Conservation (phyloP, 2,329 filamentous ascomycete genomes). For the Colletotrichum abscissum region DNA sequence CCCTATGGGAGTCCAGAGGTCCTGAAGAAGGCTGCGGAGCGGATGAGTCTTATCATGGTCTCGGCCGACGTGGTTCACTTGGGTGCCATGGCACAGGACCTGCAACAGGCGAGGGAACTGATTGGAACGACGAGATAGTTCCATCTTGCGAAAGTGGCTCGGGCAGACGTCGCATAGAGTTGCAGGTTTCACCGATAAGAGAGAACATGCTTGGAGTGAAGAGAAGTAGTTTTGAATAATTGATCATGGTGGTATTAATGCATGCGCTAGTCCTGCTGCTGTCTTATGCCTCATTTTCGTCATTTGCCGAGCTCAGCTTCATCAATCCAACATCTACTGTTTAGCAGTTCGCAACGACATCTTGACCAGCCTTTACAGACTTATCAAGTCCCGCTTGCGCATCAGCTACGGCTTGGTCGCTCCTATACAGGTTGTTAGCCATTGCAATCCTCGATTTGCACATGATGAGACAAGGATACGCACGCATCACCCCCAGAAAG, state of each 20-base stretch:
- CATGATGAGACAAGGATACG: background rate
- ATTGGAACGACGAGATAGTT: background rate
- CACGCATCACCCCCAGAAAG: background rate
- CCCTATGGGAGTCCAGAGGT: constrained; percentile 40
- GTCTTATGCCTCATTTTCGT: background rate
- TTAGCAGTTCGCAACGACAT: background rate
- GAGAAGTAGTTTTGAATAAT: background rate
- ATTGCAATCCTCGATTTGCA: background rate
- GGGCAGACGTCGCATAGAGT: background rate
- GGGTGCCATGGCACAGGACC: constrained; percentile 36
- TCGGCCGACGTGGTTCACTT: constrained; percentile 41
- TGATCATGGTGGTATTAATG: background rate
- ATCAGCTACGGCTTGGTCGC: background rate
- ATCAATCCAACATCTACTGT: background rate
- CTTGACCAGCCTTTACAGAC: background rate
- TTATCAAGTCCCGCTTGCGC: constrained; percentile 1
- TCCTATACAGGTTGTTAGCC: background rate
- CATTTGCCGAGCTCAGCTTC: background rate
- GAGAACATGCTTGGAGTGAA: no score
- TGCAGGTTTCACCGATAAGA: no score
- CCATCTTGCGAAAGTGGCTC: no score
- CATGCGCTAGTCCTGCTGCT: background rate
- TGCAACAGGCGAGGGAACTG: constrained; percentile 27
- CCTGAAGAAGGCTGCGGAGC: constrained; percentile 40
- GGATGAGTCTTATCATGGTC: constrained; percentile 40